These are phyloP conservation scores for Salvia miltiorrhiza DNA, from an alignment of 257 asterid genomes.

Conservation along the genomic window DNA sequence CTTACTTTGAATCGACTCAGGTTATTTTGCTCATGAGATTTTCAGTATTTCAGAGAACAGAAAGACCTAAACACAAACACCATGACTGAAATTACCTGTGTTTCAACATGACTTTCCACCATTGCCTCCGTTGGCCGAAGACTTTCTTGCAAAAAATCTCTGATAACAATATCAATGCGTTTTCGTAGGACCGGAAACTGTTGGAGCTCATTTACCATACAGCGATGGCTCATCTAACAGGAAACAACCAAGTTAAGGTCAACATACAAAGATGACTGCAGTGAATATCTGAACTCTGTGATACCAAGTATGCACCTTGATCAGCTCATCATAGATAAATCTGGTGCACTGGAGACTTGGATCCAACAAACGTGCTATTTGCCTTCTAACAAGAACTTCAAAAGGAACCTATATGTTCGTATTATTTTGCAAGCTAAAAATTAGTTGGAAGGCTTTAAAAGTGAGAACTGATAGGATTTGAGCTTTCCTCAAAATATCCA, in stretches of 20 bases:
- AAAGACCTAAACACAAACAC: slow-evolving; percentile 3
- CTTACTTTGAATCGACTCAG: background rate
- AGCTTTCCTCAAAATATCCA: slow-evolving; percentile 7
- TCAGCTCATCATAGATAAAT: slow-evolving; percentile 87
- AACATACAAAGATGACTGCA: slow-evolving; percentile 14
- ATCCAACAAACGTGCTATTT: slow-evolving; percentile 86
- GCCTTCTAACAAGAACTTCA: slow-evolving; percentile 88
- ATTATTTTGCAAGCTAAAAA: slow-evolving; percentile 13
- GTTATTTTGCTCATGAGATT: background rate
- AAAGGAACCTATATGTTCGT: slow-evolving; percentile 69
- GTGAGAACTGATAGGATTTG: slow-evolving; percentile 5
- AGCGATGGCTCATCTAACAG: slow-evolving; percentile 79
- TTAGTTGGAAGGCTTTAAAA: slow-evolving; percentile 15
- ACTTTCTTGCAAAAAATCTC: slow-evolving; percentile 75
- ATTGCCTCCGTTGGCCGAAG: slow-evolving; percentile 82
- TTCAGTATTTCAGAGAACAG: background rate
- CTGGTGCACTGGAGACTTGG: slow-evolving; percentile 98
- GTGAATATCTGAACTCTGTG: background rate
- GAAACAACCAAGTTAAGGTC: slow-evolving; percentile 9
- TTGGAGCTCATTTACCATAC: slow-evolving; percentile 78
- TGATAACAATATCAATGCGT: slow-evolving; percentile 74
- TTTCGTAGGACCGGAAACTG: slow-evolving; percentile 76
- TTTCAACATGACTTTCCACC: slow-evolving; percentile 83
- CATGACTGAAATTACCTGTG: slow-evolving; percentile 57
- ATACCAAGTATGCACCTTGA: slow-evolving; percentile 53